Evolutionary conservation across 345 rosid genomes (phyloP), one percentile per base, ranked within the genome.

Genomic region (Lumnitzera littorea): DNA sequence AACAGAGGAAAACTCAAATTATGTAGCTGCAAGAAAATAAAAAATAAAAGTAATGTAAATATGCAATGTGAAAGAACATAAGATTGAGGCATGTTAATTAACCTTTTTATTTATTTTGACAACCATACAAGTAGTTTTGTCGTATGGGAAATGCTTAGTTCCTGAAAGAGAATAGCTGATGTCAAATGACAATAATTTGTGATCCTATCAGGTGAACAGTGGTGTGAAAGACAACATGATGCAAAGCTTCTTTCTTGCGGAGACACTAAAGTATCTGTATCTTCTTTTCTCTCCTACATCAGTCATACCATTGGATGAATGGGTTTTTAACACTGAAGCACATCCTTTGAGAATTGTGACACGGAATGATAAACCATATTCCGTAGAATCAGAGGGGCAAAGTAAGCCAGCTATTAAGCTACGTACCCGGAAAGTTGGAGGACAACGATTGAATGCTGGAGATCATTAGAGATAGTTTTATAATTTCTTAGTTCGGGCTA

Each of bases 271-370:
- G 65, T 91, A 94, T 71, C 77, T 91, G 0, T 91, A 94, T 62
- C 99, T 94, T 53, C 84, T 94, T 43, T 94, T 88, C 67, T 88
- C 99, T 9, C 97, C 97, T 23, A 50, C 97, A 25, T 68, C 95
- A 0, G 89, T 88, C 51, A 83, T 94, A 58, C 55, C 99, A 49
- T 70, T 91, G 49, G 97, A 94, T n/a, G 95, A 94, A 51, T 91
- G 97, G 99, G 99, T 90, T 50, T 94, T 94, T 70, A 94, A 94
- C 80, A 94, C 99, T 2, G 99, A 94, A 78, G 99, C 97, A 56
- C 99, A 86, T 64, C 96, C 97, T 36, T 63, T 90, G 25, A 82
- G 73, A 72, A 94, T 94, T 0, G 89, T 88, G 68, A 63, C 71
- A 58, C 74, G 87, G n/a, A 66, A 46, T 47, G 78, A 67, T 46